Base-by-base conservation (phyloP, 495 filamentous ascomycete genomes). In the Lophium mytilinum region DNA sequence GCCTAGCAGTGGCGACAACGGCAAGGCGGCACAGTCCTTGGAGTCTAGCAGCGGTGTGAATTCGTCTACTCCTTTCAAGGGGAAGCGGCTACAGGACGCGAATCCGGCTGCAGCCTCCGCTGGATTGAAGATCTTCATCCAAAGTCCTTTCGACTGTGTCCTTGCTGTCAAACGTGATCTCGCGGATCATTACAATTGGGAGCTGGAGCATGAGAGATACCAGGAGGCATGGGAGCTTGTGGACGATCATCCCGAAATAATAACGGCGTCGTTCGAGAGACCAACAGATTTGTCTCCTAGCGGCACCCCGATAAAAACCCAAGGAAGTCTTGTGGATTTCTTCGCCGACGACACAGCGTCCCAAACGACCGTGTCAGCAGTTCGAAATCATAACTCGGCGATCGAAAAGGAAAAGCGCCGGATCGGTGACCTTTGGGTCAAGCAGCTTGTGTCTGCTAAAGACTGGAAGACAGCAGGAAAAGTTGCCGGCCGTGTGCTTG, bases 121-220 rank as follows among this genome's bases (percentile, higher is more conserved):
- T 7, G 91, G 93, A 0, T 79, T 90, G 58, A 97, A 96, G 63
- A 88, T 98, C 24, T 96, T 95, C 67, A 86, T 98, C 34, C 89
- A 94, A 50, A 96, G 90, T 63, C 94, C 94, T 1, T 98, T 93
- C 62, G 93, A 98, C 71, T 95, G 90, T 61, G 81, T 96, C 19
- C 75, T 95, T 53, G 87, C 89, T 0, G 86, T 92, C 0, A 89
- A 89, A 63, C 75, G 93, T 59, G 91, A 95, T 60, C 75, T 90
- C 11, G 71, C 81, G 0, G 93, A 98, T 67, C 90, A 93, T 61
- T 71, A 97, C 12, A 75, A 78, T 6, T 98, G 90, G 91, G 72
- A 96, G 1, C 70, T 93, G 9, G 84, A 87, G 40, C 88, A 83
- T 57, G 78, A 85, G 37, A 81, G 81, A 56, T 95, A 93, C 62